These are phyloP conservation scores for Nemania sp. DNA, from an alignment of 2,329 filamentous ascomycete genomes.

Conservation along the genomic window DNA sequence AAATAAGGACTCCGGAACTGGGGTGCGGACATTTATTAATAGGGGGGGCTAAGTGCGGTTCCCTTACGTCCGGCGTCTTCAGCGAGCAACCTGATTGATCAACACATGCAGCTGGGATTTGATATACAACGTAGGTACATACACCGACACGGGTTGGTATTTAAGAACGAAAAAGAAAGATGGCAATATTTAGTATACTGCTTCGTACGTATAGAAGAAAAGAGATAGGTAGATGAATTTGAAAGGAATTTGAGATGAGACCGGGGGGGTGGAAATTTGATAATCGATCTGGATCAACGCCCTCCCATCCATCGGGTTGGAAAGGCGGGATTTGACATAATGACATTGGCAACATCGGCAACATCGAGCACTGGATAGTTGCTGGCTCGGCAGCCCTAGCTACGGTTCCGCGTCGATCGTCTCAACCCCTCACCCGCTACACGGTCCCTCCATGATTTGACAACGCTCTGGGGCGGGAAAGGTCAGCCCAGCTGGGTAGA, in stretches of 20 bases:
- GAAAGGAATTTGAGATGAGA: constrained; percentile 25
- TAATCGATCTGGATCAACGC: constrained; percentile 21
- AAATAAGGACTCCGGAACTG: constrained; percentile 12
- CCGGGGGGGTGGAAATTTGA: constrained; percentile 21
- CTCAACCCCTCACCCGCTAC: constrained; percentile 18
- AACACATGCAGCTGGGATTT: constrained; percentile 22
- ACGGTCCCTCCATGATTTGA: constrained; percentile 22
- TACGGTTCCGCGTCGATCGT: constrained; percentile 7
- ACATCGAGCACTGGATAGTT: constrained; percentile 10
- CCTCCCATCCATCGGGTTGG: constrained; percentile 12
- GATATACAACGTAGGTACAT: constrained; percentile 15
- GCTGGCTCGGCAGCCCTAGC: not conserved
- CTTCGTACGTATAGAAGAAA: constrained; percentile 11
- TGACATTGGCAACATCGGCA: not conserved
- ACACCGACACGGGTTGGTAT: constrained; percentile 2
- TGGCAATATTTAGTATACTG: not conserved
- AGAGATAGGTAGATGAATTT: too few species aligned
- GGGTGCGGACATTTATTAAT: constrained; percentile 28
- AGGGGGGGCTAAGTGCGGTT: constrained; percentile 16
- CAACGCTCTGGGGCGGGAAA: constrained; percentile 7
- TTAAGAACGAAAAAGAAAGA: constrained; percentile 5
- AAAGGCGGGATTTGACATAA: constrained; percentile 24
- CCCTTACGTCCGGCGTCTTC: constrained; percentile 13
- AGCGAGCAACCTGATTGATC: constrained; percentile 19
- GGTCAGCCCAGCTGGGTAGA: constrained; percentile 20